These are phyloP conservation scores for Gracilaria domingensis DNA, from an alignment of 23 red algal species.

Conservation along the genomic window DNA sequence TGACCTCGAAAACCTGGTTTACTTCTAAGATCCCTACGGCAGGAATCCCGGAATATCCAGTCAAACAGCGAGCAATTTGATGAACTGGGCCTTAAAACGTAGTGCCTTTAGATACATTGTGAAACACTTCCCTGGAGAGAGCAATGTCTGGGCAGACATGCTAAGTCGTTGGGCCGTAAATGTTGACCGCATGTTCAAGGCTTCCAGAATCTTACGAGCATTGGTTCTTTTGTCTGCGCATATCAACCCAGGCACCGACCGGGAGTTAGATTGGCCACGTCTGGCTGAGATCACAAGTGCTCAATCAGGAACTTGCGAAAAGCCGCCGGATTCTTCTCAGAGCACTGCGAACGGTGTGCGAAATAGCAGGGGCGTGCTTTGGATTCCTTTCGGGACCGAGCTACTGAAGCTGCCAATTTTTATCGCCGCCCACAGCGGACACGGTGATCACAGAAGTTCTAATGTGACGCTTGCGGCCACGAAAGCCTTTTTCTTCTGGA, in stretches of 20 bases:
- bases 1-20: constrained; percentile 23
- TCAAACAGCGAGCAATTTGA: constrained; percentile 28
- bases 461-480: too few species aligned
- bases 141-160: not conserved
- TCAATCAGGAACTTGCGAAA: not conserved
- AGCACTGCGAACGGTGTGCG: not conserved
- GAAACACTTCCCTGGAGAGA: not conserved
- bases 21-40: constrained; percentile 17
- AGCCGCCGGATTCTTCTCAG: not conserved
- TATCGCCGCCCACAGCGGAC: not conserved
- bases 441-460: too few species aligned
- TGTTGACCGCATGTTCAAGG: too few species aligned
- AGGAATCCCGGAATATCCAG: not conserved
- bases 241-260: not conserved
- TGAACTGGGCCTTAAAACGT: constrained; percentile 1
- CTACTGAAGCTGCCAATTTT: not conserved
- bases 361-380: not conserved
- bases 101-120: constrained; percentile 18
- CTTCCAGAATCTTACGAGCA: too few species aligned
- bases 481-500: too few species aligned
- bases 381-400: not conserved
- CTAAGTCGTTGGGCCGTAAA: not conserved
- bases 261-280: not conserved
- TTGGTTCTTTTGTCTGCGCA: not conserved
- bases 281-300: not conserved